Percentiles rank a stretch among this genome's conserved stretches.
phyloP scores from a whole-genome alignment of 2,329 filamentous ascomycete genomes.

The Arthrobotrys entomopaga region DNA sequence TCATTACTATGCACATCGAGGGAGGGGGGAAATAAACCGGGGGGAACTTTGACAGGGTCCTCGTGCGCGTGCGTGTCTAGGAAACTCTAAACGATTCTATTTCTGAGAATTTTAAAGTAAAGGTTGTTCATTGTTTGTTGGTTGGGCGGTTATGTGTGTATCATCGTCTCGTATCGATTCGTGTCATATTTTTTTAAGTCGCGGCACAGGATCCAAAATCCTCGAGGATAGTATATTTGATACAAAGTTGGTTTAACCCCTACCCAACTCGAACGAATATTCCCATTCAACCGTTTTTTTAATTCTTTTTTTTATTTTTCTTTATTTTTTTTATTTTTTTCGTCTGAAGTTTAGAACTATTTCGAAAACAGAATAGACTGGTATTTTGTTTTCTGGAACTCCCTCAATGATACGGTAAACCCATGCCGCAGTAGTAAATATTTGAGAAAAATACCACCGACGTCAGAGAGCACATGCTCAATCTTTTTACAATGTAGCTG shows the following conservation, averaged over 20 bases:
- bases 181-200: background rate
- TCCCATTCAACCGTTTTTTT: background rate
- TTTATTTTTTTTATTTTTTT: conserved; percentile 16
- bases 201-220: conserved; percentile 16
- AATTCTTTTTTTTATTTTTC: conserved; percentile 2
- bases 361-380: conserved; percentile 17
- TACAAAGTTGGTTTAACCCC: background rate
- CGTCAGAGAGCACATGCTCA: conserved; percentile 49
- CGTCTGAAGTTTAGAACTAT: conserved; percentile 16
- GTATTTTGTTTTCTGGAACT: background rate
- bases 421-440: conserved; percentile 13
- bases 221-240: conserved; percentile 1
- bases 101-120: background rate
- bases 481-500: conserved; percentile 2
- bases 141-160: background rate
- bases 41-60: conserved; percentile 17
- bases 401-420: conserved; percentile 12
- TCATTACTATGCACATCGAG: background rate
- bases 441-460: conserved; percentile 3
- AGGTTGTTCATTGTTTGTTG: background rate
- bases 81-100: conserved; percentile 19
- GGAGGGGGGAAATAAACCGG: background rate
- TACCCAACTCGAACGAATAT: conserved; percentile 4
- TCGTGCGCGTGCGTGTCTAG: background rate
- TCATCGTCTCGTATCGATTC: background rate